These are phyloP conservation scores for Mucuna pruriens DNA, from an alignment of 306 rosid genomes.

Conservation along the genomic window DNA sequence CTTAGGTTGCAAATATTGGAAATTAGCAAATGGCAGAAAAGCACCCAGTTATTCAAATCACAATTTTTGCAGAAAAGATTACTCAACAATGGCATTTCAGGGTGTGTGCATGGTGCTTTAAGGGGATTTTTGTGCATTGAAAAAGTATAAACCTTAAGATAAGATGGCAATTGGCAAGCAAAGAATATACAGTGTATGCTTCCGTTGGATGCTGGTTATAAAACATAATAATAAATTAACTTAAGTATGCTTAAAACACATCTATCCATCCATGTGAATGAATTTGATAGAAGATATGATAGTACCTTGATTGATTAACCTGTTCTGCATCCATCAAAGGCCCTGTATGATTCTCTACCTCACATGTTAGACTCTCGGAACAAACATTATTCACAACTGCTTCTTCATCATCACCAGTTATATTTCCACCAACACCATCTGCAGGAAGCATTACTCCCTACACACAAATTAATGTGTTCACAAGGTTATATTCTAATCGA, in stretches of 20 bases:
- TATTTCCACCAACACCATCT: constrained; percentile 55
- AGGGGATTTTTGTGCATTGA: not conserved
- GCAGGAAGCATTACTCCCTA: constrained; percentile 73
- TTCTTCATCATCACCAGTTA: constrained; percentile 51
- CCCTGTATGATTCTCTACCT: constrained; percentile 42
- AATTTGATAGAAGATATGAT: constrained; percentile 32
- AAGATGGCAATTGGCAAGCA: not conserved
- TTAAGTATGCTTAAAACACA: constrained; percentile 13
- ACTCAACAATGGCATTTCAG: constrained; percentile 9
- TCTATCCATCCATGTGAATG: constrained; percentile 18
- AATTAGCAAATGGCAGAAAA: not conserved
- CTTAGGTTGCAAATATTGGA: not conserved
- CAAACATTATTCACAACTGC: constrained; percentile 44
- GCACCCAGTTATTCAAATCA: not conserved
- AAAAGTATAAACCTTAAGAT: constrained; percentile 13
- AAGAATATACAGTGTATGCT: constrained; percentile 18
- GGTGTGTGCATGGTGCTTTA: not conserved
- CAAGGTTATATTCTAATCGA: constrained; percentile 11
- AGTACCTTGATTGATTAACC: constrained; percentile 62
- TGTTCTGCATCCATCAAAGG: constrained; percentile 42
- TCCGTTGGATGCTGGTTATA: constrained; percentile 5
- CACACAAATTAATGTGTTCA: constrained; percentile 27
- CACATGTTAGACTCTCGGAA: constrained; percentile 37
- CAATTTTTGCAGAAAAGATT: not conserved
- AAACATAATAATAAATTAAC: constrained; percentile 18